Base-by-base conservation (phyloP, 805 yeast species). In the Candida easanensis region DNA sequence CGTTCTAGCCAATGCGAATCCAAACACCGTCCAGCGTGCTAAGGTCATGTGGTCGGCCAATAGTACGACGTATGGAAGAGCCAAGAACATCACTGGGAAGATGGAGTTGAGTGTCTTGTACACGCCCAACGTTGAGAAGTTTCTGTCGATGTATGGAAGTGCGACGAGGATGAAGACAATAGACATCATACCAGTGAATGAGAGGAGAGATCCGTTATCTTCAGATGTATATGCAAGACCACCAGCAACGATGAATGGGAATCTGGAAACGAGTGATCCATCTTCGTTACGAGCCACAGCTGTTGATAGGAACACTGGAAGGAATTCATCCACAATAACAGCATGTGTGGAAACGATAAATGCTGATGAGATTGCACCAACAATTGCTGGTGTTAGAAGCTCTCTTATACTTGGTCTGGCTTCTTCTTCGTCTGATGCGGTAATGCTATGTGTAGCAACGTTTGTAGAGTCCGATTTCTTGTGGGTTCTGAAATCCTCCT, bases 211-310 rank as follows among this genome's bases (percentile, higher is more conserved):
- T 31, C 84, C 84, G 23, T 78, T 77, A n/a, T 67, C 65, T 40
- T 62, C 59, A 2, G 79, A 62, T 17, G 57, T 49, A 54, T 63
- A 69, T 6, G 76, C 77, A 46, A 79, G 63, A 1, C 84, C 84
- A 27, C 84, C 84, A 22, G 59, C 55, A 17, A 77, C 59, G 19
- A 50, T 60, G 60, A 71, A 70, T 4, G 83, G 83, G 50, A 77
- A 76, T 30, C 60, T 49, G 13, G 71, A 64, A n/a, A 38, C 44
- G 32, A 58, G 38, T 7, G 41, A 41, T 21, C 59, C 60, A 5
- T 42, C 37, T 3, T 19, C 31, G 17, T 41, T 27, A 4, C 43
- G 35, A 8, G 34, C 25, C 5, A 44, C 26, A 11, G 34, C 43
- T 6, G 42, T 32, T 1, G 44, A 38, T 11, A 46, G 34, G 33